Evolutionary conservation across 1,284 basidiomycete species (phyloP), one percentile per base, ranked within the genome.

Genomic region (Irpex lacteus): DNA sequence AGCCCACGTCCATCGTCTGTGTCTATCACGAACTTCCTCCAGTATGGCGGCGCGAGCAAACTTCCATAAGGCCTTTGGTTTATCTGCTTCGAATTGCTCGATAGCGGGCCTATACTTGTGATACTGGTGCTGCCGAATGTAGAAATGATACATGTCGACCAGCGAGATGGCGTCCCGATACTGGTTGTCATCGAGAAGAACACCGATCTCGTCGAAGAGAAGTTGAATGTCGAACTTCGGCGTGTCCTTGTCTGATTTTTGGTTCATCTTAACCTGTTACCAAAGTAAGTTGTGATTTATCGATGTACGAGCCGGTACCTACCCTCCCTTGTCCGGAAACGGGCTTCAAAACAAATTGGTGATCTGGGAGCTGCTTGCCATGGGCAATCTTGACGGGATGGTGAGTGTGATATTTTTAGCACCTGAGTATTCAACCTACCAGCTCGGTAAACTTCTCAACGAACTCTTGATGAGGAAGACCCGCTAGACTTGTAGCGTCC

Each of bases 131-230:
- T 94, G 94, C 61, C 98, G 89, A 57, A 90, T 85, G 78, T 97
- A 98, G 68, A 99, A 93, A 75, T 99, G 97, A 78, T 98, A 98
- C 83, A 98, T 95, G 75, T 99, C 97, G 66, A 96, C 82, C 60
- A 99, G 86, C 19, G 94, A 97, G 67, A 99, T 94, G 11, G 87
- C 89, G 76, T 99, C 96, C 56, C 95, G 88, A 75, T 99, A 99
- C 77, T 99, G 98, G 69, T 97, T 88, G 69, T 96, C 90, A 74
- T 99, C 97, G 63, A 99, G 80, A 9, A 92, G 86, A 63, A 99
- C 90, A 5, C 93, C 96, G 62, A 99, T 96, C 77, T 98, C 95
- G 71, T 98, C 90, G 74, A 99, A 99, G 18, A 92, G 80, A 34
- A 99, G 83, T 72, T 96, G 90, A 0, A 95, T 87, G 71, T 99